Conservation (phyloP, 1,284 basidiomycete species). For the Ustilago tritici region DNA sequence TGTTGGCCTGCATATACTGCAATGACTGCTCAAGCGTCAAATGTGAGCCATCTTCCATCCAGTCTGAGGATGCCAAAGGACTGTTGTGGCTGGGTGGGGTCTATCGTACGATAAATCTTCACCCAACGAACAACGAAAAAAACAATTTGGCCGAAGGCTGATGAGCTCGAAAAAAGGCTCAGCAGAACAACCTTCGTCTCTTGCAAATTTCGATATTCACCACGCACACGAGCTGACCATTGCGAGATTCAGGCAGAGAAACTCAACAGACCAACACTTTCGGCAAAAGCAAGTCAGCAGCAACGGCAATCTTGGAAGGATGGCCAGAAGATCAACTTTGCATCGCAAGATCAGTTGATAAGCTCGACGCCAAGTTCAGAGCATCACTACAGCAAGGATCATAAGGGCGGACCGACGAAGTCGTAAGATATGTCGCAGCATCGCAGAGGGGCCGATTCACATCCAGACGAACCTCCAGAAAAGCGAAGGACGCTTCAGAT, state of each 20-base stretch:
- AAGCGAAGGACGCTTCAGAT: constrained; percentile 47
- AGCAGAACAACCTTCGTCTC: constrained; percentile 1
- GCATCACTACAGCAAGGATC: background rate
- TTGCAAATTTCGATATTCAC: constrained; percentile 14
- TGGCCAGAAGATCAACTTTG: constrained; percentile 8
- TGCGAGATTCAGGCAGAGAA: constrained; percentile 9
- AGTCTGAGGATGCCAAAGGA: background rate
- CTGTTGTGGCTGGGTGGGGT: background rate
- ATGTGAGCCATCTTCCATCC: no score
- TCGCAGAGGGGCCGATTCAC: constrained; percentile 27
- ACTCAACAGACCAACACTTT: constrained; percentile 8
- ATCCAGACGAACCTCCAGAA: constrained; percentile 37
- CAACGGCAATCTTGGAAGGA: background rate
- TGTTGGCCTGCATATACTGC: no score
- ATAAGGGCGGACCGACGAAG: background rate
- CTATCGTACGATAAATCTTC: background rate
- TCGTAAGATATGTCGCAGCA: constrained; percentile 38
- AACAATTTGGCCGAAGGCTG: constrained; percentile 3
- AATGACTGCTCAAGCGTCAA: no score
- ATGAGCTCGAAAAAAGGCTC: background rate
- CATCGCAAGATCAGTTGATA: constrained; percentile 4
- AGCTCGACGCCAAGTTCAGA: constrained; percentile 1
- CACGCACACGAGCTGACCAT: constrained; percentile 6
- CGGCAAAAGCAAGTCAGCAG: constrained; percentile 10
- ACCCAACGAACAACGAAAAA: background rate